Conservation (phyloP, 202 grass and related monocot genomes). For the Digitaria exilis region DNA sequence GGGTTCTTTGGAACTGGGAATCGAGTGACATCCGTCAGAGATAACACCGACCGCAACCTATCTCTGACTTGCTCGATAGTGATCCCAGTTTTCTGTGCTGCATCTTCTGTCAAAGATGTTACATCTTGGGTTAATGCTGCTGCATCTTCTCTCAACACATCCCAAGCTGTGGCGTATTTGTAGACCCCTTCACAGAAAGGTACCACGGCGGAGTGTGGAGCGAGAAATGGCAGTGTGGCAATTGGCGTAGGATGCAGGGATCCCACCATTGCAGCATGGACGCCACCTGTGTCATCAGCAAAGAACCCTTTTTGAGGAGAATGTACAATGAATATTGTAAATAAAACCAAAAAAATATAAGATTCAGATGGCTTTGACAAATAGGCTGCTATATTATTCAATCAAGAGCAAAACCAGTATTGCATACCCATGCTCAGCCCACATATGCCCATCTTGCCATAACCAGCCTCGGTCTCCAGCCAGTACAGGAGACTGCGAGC, state of each 20-base stretch:
- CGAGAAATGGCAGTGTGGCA: slow-evolving; percentile 93
- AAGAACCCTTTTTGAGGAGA: slow-evolving; percentile 25
- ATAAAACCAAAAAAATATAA: not conserved
- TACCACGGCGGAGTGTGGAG: slow-evolving; percentile 89
- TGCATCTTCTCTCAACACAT: slow-evolving; percentile 79
- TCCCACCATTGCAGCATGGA: slow-evolving; percentile 98
- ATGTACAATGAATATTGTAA: not conserved
- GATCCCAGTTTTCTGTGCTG: slow-evolving; percentile 54
- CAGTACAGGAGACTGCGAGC: slow-evolving; percentile 89
- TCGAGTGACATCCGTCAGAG: slow-evolving; percentile 82
- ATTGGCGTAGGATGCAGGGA: slow-evolving; percentile 88
- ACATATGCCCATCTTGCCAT: slow-evolving; percentile 90
- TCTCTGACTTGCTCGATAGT: slow-evolving; percentile 87
- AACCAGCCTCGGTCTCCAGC: slow-evolving; percentile 83
- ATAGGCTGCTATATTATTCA: not conserved
- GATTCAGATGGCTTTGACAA: slow-evolving; percentile 14
- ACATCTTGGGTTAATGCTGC: slow-evolving; percentile 47
- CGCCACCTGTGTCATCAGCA: slow-evolving; percentile 66
- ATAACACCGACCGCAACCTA: slow-evolving; percentile 74
- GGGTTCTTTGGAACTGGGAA: slow-evolving; percentile 89
- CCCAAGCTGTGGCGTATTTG: slow-evolving; percentile 84
- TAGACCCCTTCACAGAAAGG: slow-evolving; percentile 92
- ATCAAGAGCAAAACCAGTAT: not conserved
- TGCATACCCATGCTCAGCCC: slow-evolving; percentile 95
- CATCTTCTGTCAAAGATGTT: slow-evolving; percentile 64